Percentiles rank a stretch among this genome's conserved stretches.
phyloP scores from a whole-genome alignment of 1,284 basidiomycete genomes.

The Malassezia japonica region DNA sequence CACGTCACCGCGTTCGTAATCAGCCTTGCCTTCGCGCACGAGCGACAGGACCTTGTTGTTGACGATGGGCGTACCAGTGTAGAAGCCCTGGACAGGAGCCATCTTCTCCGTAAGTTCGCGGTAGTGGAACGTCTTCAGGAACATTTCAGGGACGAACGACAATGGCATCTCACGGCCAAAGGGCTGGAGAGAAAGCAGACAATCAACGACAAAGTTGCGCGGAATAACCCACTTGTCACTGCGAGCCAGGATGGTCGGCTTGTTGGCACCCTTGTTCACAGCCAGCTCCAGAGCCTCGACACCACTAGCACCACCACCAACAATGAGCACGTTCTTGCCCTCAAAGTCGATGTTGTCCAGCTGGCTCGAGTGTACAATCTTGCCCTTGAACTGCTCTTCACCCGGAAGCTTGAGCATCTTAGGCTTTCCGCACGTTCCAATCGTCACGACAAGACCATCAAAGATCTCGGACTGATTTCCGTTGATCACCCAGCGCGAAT shows the following conservation, averaged over 20 bases:
- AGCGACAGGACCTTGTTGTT: slow-evolving; percentile 57
- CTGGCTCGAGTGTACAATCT: slow-evolving; percentile 56
- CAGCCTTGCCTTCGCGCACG: slow-evolving; percentile 53
- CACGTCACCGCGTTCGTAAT: slow-evolving; percentile 57
- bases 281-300: slow-evolving; percentile 57
- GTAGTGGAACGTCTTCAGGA: slow-evolving; percentile 56
- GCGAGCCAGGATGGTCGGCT: slow-evolving; percentile 54
- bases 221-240: slow-evolving; percentile 40
- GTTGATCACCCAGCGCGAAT: slow-evolving; percentile 55
- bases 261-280: slow-evolving; percentile 51
- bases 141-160: slow-evolving; percentile 52
- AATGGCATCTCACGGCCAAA: slow-evolving; percentile 52
- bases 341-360: slow-evolving; percentile 51
- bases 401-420: slow-evolving; percentile 54
- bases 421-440: slow-evolving; percentile 58
- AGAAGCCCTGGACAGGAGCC: slow-evolving; percentile 39
- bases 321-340: slow-evolving; percentile 52
- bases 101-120: slow-evolving; percentile 52
- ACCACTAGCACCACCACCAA: slow-evolving; percentile 58
- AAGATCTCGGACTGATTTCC: slow-evolving; percentile 52
- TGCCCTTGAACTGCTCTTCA: slow-evolving; percentile 52
- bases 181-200: slow-evolving; percentile 55
- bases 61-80: slow-evolving; percentile 51
- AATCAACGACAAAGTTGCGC: slow-evolving; percentile 55
- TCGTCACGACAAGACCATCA: slow-evolving; percentile 55